Conservation (phyloP, 1,284 basidiomycete species). For the Cronartium quercuum region DNA sequence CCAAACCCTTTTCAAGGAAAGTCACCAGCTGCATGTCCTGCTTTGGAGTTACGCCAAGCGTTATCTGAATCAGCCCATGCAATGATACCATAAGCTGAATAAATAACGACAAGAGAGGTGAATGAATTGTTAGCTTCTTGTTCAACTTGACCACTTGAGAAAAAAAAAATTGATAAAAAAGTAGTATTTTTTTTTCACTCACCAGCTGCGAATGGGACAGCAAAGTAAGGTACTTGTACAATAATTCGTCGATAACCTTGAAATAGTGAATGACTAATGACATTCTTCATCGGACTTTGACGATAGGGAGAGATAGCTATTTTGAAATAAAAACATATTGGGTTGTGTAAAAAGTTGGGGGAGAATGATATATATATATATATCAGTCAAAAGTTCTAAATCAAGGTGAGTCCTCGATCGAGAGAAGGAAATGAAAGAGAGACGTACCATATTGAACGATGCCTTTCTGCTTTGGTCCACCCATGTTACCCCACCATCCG, state of each 20-base stretch:
- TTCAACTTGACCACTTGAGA: no score
- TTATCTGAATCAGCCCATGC: conserved; percentile 72
- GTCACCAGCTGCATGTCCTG: conserved; percentile 55
- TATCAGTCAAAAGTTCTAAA: not conserved
- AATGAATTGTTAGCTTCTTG: not conserved
- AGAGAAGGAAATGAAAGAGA: not conserved
- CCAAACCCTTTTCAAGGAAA: conserved; percentile 6
- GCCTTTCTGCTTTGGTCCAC: conserved; percentile 67
- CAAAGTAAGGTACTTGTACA: conserved; percentile 70
- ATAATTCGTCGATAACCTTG: conserved; percentile 76
- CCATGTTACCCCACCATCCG: conserved; percentile 85
- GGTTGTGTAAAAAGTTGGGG: not conserved
- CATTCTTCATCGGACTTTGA: conserved; percentile 65
- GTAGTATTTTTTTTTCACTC: conserved; percentile 48
- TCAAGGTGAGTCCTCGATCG: not conserved
- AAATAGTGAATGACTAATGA: conserved; percentile 71
- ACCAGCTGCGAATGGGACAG: conserved; percentile 72
- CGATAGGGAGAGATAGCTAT: conserved; percentile 74
- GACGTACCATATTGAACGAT: conserved; percentile 66
- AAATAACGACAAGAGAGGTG: not conserved
- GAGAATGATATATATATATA: not conserved
- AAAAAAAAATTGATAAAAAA: not conserved
- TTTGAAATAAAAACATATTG: no score
- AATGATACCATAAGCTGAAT: conserved; percentile 70
- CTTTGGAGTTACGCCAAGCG: conserved; percentile 69